A percentile compares a stretch with the other conserved stretches of the same genome.
Conservation (phyloP, 345 rosid species). For the Camelina sativa region DNA sequence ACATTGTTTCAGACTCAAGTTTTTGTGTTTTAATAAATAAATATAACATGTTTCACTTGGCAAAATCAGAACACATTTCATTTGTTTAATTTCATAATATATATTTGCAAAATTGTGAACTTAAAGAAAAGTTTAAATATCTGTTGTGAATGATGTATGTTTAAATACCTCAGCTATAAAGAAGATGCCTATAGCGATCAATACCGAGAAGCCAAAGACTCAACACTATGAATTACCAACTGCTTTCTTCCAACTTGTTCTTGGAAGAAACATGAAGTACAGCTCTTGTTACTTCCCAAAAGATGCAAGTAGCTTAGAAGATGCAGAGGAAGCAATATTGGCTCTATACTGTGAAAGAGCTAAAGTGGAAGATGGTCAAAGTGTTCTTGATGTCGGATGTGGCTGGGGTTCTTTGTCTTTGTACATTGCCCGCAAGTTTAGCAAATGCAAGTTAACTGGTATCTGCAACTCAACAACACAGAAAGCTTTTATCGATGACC, state of each 20-base stretch:
- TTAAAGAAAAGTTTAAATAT: background rate
- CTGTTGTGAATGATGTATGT: background rate
- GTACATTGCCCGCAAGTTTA: conserved; percentile 68
- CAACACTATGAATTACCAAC: conserved; percentile 90
- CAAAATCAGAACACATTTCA: background rate
- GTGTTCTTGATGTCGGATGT: conserved; percentile 85
- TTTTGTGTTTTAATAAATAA: background rate
- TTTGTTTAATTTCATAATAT: background rate
- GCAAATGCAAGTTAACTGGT: conserved; percentile 74
- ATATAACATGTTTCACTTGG: background rate
- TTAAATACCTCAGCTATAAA: conserved; percentile 49
- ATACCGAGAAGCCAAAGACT: conserved; percentile 66
- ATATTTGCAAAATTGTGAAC: background rate
- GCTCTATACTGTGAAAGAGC: conserved; percentile 77
- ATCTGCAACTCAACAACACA: conserved; percentile 86
- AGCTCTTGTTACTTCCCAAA: conserved; percentile 80
- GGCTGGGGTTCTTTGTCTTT: conserved; percentile 91
- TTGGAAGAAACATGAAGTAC: conserved; percentile 77
- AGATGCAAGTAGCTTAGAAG: conserved; percentile 62
- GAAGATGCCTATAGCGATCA: conserved; percentile 82
- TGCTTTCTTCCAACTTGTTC: conserved; percentile 82
- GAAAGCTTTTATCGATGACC: conserved; percentile 67
- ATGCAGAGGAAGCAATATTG: conserved; percentile 81
- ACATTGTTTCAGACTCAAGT: background rate
- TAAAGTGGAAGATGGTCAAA: conserved; percentile 69